Evolutionary conservation across 148 eudicot species (phyloP).

Genomic region (Rhododendron mucronatum): DNA sequence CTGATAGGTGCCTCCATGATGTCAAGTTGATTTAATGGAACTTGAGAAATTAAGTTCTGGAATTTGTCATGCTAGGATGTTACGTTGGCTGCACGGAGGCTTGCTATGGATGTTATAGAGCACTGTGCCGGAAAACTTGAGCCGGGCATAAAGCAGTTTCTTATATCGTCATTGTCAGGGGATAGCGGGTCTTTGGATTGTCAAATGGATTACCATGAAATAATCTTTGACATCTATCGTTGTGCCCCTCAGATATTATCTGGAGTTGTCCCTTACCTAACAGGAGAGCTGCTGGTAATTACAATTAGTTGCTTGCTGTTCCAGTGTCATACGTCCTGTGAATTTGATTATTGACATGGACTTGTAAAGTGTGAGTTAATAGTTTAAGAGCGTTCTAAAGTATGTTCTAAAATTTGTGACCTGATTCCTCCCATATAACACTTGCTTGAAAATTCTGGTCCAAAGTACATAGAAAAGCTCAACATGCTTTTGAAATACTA

Average conservation of each 20-base stretch:
- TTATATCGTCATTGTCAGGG: constrained; percentile 79
- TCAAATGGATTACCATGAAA: constrained; percentile 72
- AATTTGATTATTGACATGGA: not conserved
- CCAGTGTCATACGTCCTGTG: not conserved
- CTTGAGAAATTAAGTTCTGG: constrained; percentile 8
- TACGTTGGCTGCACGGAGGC: constrained; percentile 64
- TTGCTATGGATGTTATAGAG: constrained; percentile 75
- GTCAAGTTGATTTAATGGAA: not conserved
- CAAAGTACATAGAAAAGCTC: not conserved
- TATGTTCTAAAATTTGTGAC: not conserved
- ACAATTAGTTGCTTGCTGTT: constrained; percentile 8
- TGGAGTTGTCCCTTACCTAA: constrained; percentile 79
- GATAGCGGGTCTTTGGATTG: constrained; percentile 43
- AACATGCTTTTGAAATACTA: not conserved
- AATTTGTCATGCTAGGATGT: constrained; percentile 47
- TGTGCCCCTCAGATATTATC: constrained; percentile 85
- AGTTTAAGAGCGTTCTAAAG: not conserved
- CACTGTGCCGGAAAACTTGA: constrained; percentile 79
- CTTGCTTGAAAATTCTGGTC: not conserved
- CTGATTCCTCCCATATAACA: not conserved
- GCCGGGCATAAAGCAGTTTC: constrained; percentile 74
- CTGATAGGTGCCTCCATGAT: not conserved
- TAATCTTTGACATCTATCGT: constrained; percentile 69
- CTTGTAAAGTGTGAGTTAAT: not conserved
- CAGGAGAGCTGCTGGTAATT: constrained; percentile 90